A percentile compares a stretch with the other conserved stretches of the same genome.
Conservation (phyloP, 345 rosid species). For the Syzygium jambos region DNA sequence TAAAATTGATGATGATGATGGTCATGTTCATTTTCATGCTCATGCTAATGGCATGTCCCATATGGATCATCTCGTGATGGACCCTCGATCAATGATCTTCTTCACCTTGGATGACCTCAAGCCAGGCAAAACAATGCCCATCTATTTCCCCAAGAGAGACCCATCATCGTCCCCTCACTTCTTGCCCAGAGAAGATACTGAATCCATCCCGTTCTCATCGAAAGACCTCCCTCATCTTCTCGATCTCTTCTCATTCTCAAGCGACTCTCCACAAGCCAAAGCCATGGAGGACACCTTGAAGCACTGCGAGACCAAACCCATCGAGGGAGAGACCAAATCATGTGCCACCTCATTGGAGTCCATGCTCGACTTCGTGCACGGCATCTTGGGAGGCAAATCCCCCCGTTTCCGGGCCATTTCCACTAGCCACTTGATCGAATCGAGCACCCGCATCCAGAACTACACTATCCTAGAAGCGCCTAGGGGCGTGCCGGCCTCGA, state of each 20-base stretch:
- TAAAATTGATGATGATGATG: not conserved
- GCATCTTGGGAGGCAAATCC: conserved; percentile 7
- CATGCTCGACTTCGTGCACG: conserved; percentile 27
- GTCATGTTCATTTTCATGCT: not conserved
- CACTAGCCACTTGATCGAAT: conserved; percentile 12
- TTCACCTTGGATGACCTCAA: conserved; percentile 30
- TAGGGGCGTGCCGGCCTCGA: not conserved
- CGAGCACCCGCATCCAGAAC: conserved; percentile 1
- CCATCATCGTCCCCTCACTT: conserved; percentile 20
- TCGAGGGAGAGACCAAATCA: conserved; percentile 28
- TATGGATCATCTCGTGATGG: conserved; percentile 11
- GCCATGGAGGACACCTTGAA: conserved; percentile 28
- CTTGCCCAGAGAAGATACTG: conserved; percentile 24
- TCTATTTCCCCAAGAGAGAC: conserved; percentile 21
- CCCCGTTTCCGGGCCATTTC: conserved; percentile 3
- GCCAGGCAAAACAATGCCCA: conserved; percentile 12
- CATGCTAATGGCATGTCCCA: not conserved
- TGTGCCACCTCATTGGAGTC: conserved; percentile 45
- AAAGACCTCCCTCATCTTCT: conserved; percentile 20
- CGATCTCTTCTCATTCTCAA: conserved; percentile 17
- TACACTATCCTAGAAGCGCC: conserved; percentile 2
- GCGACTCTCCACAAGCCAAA: conserved; percentile 24
- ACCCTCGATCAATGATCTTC: conserved; percentile 18
- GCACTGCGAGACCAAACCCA: conserved; percentile 19
- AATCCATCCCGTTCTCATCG: conserved; percentile 24